These are phyloP conservation scores for Pilatotrama ljubarskyi DNA, from an alignment of 768 basidiomycete genomes.

Conservation along the genomic window DNA sequence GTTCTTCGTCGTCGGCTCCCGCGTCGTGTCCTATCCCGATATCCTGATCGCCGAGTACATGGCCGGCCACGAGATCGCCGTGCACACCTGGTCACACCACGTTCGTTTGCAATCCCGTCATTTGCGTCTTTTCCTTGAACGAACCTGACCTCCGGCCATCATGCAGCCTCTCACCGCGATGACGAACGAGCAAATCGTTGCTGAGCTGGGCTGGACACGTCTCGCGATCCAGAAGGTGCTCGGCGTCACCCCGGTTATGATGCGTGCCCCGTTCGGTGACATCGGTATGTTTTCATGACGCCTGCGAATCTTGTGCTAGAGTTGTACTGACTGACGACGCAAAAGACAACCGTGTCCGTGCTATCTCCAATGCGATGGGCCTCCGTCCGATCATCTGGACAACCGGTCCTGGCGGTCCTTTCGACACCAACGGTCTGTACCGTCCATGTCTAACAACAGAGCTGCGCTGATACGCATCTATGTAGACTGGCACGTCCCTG, in stretches of 20 bases:
- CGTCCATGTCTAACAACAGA: neutral
- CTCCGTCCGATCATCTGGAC: conserved; percentile 93
- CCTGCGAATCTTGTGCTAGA: neutral
- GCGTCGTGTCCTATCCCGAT: conserved; percentile 74
- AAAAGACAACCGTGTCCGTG: conserved; percentile 88
- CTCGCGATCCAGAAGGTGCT: conserved; percentile 76
- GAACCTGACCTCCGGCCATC: conserved; percentile 25
- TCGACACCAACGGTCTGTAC: conserved; percentile 70
- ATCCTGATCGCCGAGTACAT: conserved; percentile 82
- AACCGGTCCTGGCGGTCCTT: conserved; percentile 49
- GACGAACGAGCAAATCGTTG: conserved; percentile 83
- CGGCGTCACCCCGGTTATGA: conserved; percentile 74
- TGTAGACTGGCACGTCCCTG: conserved; percentile 85
- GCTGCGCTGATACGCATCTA: conserved; percentile 17
- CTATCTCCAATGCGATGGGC: conserved; percentile 89
- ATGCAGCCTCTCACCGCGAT: conserved; percentile 62
- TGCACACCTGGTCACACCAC: conserved; percentile 91
- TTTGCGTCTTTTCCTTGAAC: conserved; percentile 25
- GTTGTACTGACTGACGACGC: neutral
- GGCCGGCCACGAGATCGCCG: conserved; percentile 75
- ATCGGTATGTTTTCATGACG: conserved; percentile 46
- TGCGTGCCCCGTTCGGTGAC: conserved; percentile 84
- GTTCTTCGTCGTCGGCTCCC: conserved; percentile 90
- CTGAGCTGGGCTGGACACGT: conserved; percentile 91
- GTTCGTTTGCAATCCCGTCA: conserved; percentile 35